These are phyloP conservation scores for Salpingoeca rosetta DNA, from an alignment of 78 protist genomes.

Conservation along the genomic window DNA sequence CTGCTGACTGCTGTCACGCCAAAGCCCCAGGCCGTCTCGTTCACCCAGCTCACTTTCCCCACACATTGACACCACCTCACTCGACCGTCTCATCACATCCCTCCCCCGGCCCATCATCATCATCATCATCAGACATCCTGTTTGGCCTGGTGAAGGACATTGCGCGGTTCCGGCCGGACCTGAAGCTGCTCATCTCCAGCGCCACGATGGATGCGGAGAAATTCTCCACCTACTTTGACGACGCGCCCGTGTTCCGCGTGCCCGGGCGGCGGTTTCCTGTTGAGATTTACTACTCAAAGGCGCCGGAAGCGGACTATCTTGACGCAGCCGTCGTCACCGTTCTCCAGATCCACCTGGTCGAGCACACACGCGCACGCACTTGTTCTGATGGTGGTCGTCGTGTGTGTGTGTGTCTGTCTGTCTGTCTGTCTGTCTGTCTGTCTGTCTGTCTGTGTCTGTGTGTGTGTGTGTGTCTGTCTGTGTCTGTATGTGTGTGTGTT, in stretches of 20 bases:
- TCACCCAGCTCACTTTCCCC: background rate
- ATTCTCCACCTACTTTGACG: conserved; percentile 84
- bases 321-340: conserved; percentile 88
- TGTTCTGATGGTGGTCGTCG: no score
- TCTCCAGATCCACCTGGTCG: conserved; percentile 80
- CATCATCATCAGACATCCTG: no score
- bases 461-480: no score
- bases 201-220: conserved; percentile 96
- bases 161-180: conserved; percentile 75
- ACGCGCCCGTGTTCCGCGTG: conserved; percentile 69
- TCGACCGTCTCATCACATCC: no score
- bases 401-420: no score
- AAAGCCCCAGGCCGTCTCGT: background rate
- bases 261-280: conserved; percentile 82
- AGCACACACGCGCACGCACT: background rate
- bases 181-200: conserved; percentile 70
- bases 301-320: conserved; percentile 93
- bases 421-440: no score
- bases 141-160: conserved; percentile 60
- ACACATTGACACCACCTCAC: background rate
- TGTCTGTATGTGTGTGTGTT: no score
- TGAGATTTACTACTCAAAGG: conserved; percentile 81
- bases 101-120: no score
- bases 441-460: no score
- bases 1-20: background rate